Base-by-base conservation (phyloP, 1,284 basidiomycete species). In the Leccinum griseonigrum region DNA sequence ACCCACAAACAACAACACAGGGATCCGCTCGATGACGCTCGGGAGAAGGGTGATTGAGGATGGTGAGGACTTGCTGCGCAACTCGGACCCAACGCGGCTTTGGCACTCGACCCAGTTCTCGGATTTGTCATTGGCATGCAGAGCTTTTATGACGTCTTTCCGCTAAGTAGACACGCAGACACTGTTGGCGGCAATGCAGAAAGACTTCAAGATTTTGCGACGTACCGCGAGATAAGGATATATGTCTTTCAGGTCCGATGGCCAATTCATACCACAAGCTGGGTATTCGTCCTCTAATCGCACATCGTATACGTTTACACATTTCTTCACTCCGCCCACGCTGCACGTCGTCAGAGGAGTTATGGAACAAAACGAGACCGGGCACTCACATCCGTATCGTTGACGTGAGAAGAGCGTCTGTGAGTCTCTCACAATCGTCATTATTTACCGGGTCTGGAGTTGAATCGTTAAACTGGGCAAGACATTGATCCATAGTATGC, bases 261-360 rank as follows among this genome's bases (percentile, higher is more conserved):
- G 97, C 97, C 97, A 99, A 75, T 97, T 97, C 94, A 98, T 93
- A 1, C 97, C 97, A 75, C 97, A 99, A 3, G 87, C 89, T n/a
- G 96, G 96, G 54, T 75, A 80, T 13, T 82, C 83, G 73, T 99
- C 97, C 59, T 90, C 86, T 31, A 94, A 78, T 36, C 97, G 89
- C 22, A 98, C 86, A 71, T 99, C 97, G 71, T 99, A 99, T 53
- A 98, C 87, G 74, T 99, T 99, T 69, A 96, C 81, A 75, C 97
- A 99, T 76, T 86, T 90, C 43, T 81, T 75, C 64, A 83, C 76
- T 5, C 89, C 91, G 58, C 95, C 82, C 26, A 90, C 81, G 53
- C 92, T 95, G 68, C 2, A 8, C 2, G 54, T 29, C 18, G 26
- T 62, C 31, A 61, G 62, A n/a, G 10, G 56, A 53, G 16, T 51